phyloP scores from a whole-genome alignment of 768 basidiomycete species.

The Floccularia luteovirens region DNA sequence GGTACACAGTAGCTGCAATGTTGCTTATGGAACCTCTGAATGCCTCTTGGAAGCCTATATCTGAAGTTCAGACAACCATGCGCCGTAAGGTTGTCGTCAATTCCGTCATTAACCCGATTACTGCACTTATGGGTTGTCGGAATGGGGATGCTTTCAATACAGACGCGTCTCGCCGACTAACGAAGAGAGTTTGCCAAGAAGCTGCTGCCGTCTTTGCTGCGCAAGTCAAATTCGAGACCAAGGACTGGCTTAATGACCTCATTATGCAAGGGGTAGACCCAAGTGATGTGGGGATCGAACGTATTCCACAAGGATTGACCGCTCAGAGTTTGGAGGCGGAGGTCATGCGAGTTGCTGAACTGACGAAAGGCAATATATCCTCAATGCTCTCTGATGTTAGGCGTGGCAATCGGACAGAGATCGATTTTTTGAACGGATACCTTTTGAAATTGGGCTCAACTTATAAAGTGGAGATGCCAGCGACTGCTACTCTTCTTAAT shows the following conservation, averaged over 20 bases:
- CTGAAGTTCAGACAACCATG: conserved; percentile 59
- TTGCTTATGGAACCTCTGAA: conserved; percentile 47
- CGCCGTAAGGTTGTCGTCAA: conserved; percentile 81
- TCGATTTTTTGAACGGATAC: conserved; percentile 81
- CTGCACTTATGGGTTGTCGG: conserved; percentile 69
- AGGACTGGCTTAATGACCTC: conserved; percentile 22
- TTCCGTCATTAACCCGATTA: conserved; percentile 77
- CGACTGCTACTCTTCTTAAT: conserved; percentile 44
- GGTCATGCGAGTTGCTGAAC: conserved; percentile 46
- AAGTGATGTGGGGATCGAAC: conserved; percentile 18
- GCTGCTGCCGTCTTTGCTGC: conserved; percentile 53
- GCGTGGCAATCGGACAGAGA: conserved; percentile 59
- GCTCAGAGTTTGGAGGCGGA: conserved; percentile 41
- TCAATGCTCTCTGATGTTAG: conserved; percentile 76
- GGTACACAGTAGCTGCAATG: conserved; percentile 61
- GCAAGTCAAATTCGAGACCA: conserved; percentile 36
- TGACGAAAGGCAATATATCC: conserved; percentile 64
- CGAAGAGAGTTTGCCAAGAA: conserved; percentile 59
- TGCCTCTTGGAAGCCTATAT: conserved; percentile 57
- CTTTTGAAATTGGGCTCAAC: conserved; percentile 52
- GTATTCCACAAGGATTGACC: conserved; percentile 40
- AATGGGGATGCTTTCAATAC: conserved; percentile 68
- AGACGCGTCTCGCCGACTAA: conserved; percentile 32
- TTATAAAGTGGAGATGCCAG: conserved; percentile 51
- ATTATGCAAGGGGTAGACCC: conserved; percentile 17